Conservation (phyloP, 768 basidiomycete species). For the Termitomyces sp. region DNA sequence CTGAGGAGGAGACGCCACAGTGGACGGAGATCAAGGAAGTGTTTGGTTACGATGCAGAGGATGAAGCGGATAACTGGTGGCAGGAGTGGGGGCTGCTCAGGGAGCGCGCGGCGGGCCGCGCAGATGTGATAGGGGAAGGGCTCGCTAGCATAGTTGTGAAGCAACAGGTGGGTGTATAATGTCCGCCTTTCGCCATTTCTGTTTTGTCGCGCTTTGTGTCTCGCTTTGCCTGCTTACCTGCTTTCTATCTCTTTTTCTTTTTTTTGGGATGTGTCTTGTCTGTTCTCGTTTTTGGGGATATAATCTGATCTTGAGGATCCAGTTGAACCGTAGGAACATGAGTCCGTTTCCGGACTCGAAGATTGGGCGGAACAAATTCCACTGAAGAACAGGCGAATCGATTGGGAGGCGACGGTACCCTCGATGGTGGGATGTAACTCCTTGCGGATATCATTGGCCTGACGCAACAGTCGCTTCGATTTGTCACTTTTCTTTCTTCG, state of each 20-base stretch:
- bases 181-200: not conserved
- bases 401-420: not conserved
- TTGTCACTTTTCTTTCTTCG: not conserved
- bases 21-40: slow-evolving; percentile 49
- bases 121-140: not conserved
- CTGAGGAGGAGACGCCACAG: slow-evolving; percentile 30
- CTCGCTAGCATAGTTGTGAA: slow-evolving; percentile 8
- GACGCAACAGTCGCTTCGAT: not conserved
- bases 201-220: not conserved
- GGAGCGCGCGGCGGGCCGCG: slow-evolving; percentile 34
- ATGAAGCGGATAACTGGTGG: slow-evolving; percentile 65
- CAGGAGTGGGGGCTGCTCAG: slow-evolving; percentile 48
- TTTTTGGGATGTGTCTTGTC: not conserved
- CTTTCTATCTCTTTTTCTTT: not conserved
- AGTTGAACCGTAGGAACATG: not conserved
- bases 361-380: slow-evolving; percentile 3
- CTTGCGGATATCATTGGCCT: slow-evolving; percentile 6
- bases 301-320: slow-evolving; percentile 7
- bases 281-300: not conserved
- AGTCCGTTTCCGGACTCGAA: not conserved
- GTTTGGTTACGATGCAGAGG: slow-evolving; percentile 56
- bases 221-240: not conserved
- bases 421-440: not conserved
- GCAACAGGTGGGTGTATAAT: slow-evolving; percentile 13
- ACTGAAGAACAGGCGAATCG: not conserved